A percentile compares a stretch with the other conserved stretches of the same genome.
Conservation (phyloP, 176 grass and related monocot genomes). For the Carex scoparia region DNA sequence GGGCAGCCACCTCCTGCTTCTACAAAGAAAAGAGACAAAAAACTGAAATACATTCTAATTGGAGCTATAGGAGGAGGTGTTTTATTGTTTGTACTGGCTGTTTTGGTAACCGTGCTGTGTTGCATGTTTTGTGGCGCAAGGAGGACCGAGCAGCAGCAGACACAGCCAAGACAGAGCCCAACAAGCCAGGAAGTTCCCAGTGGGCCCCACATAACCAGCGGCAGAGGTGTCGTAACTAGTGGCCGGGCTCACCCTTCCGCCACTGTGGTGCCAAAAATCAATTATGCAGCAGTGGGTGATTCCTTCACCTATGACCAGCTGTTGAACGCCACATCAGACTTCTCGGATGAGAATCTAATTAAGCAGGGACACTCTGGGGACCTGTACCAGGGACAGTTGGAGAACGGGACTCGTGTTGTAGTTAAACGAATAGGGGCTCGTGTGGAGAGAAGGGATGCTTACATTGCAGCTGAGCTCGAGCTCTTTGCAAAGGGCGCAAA, state of each 20-base stretch:
- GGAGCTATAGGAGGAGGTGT: constrained; percentile 54
- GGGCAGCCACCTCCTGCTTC: background rate
- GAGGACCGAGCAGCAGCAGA: constrained; percentile 19
- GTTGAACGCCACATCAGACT: constrained; percentile 38
- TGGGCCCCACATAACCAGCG: constrained; percentile 31
- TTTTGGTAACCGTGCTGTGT: constrained; percentile 33
- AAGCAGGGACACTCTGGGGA: constrained; percentile 71
- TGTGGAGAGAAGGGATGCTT: constrained; percentile 50
- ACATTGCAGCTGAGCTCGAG: constrained; percentile 53
- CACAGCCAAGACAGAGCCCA: background rate
- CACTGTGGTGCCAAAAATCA: constrained; percentile 17
- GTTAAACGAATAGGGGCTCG: constrained; percentile 60
- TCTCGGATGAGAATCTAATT: constrained; percentile 65
- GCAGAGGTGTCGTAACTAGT: constrained; percentile 24
- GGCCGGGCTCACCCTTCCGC: constrained; percentile 35
- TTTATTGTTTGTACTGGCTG: constrained; percentile 31
- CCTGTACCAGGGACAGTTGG: constrained; percentile 64
- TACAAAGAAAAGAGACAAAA: constrained; percentile 35
- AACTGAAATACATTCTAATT: constrained; percentile 83
- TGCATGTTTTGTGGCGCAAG: constrained; percentile 33
- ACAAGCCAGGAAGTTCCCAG: background rate
- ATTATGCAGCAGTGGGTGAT: constrained; percentile 58
- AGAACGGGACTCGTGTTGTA: constrained; percentile 48
- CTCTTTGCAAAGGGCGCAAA: constrained; percentile 70
- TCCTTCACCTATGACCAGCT: constrained; percentile 66